Base-by-base conservation (phyloP, 176 grass and related monocot genomes). In the Leersia perrieri region DNA sequence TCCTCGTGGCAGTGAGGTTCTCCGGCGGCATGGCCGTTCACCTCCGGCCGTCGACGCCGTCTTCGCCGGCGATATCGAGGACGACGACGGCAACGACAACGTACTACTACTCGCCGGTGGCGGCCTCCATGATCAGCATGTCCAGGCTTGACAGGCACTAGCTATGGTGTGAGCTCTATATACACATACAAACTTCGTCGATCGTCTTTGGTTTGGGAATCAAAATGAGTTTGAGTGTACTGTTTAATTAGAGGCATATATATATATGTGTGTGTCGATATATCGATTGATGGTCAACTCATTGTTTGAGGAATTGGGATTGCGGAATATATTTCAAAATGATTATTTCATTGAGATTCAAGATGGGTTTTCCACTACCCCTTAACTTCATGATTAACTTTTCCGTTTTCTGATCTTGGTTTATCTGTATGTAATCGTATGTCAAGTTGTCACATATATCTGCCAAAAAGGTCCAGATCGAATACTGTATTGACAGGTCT, bases 141-240 rank as follows among this genome's bases (percentile, higher is more conserved):
- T 74, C 75, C 47, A 81, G 87, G 71, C 68, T 87, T 35, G 83
- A 87, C 71, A 87, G 83, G 84, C 81, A 89, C 77, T 89, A 85
- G 71, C 5, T 11, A 23, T 51, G 7, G 35, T 33, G 53, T 77
- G 53, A 87, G 70, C 33, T 61, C 11, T 44, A 32, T 25, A 23
- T 80, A 58, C n/a, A n/a, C n/a, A n/a, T n/a, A n/a, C n/a, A n/a
- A n/a, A n/a, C n/a, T n/a, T n/a, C n/a, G n/a, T n/a, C n/a, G n/a
- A 53, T n/a, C 49, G 22, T n/a, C 49, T 16, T 47, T 18, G 4
- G 15, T 53, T n/a, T 8, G 6, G 9, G 5, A 53, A 53, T 53
- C 49, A n/a, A 47, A n/a, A 22, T 22, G 12, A 53, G 49, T 51
- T 53, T n/a, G n/a, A n/a, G 49, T 22, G 20, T 53, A 2, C 20